Evolutionary conservation across 495 filamentous ascomycete species (phyloP), one percentile per base, ranked within the genome.

Genomic region (Aspergillus sparsus): DNA sequence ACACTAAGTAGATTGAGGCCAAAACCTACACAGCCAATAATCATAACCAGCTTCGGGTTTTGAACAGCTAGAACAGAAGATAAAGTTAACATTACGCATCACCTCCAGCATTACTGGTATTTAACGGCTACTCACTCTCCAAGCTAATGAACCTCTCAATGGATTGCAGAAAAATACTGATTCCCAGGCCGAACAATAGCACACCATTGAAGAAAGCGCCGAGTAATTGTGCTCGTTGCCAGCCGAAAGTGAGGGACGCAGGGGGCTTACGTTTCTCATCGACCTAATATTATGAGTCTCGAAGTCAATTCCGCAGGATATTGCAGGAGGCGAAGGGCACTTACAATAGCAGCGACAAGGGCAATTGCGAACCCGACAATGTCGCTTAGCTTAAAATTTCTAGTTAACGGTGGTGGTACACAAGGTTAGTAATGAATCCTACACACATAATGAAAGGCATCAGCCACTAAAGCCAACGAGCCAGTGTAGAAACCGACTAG

Each of bases 151-250:
- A 89, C 31, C 92, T 86, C 56, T 90, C 87, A 16, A 95, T 79
- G 13, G 92, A 91, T 71, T 97, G 93, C 50, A 97, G 82, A 63
- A 96, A 89, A 63, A 97, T 93, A 21, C 91, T 90, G 16, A 96
- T 78, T 68, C 91, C 95, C 15, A 97, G 81, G 0, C 88, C 92
- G 57, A 97, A 86, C 34, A 97, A 78, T 69, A 97, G 92, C 9
- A 94, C 91, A 53, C 92, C 92, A 67, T 97, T 97, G 75, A 95
- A 87, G 61, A 94, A 86, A 13, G 92, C 92, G 56, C 92, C 92
- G 2, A 97, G 80, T 7, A 94, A 89, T 74, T 92, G 91, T 13
- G 90, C 88, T 47, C 92, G 86, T 70, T 94, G 84, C 89, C 90
- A 97, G 8, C 80, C 79, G 61, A 80, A 82, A 5, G 79, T 72